These are phyloP conservation scores for Trichoderma asperelloides DNA, from an alignment of 495 filamentous ascomycete genomes.

Conservation along the genomic window DNA sequence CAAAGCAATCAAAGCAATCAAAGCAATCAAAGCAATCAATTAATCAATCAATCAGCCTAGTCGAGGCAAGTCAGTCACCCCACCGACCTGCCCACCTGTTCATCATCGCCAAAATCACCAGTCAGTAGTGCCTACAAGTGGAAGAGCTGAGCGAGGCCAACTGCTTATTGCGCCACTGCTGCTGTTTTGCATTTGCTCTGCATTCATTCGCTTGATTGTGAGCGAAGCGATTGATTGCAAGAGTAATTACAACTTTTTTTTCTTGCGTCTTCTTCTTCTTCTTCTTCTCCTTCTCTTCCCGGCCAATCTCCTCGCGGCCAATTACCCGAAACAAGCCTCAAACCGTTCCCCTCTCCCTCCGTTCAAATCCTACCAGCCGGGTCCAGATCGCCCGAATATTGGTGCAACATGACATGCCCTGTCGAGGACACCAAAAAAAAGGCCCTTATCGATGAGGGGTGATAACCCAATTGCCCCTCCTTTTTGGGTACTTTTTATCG, in stretches of 20 bases:
- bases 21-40: neutral
- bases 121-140: neutral
- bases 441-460: constrained; percentile 7
- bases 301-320: neutral
- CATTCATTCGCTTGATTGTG: too few relatives aligned
- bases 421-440: neutral
- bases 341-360: neutral
- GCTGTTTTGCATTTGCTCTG: neutral
- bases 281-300: neutral
- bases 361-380: constrained; percentile 1
- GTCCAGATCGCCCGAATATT: neutral
- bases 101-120: neutral
- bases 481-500: neutral
- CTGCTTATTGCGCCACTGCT: neutral
- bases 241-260: neutral
- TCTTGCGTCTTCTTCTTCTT: neutral
- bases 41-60: neutral
- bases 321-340: neutral
- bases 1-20: neutral
- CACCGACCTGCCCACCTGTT: constrained; percentile 1
- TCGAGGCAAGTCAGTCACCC: neutral
- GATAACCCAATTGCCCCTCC: constrained; percentile 6
- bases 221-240: neutral
- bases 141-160: neutral
- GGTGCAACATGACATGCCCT: neutral